A percentile compares a stretch with the other conserved stretches of the same genome.
Evolutionary conservation across 495 filamentous ascomycete genomes (phyloP).

Genomic region (Glarea lozoyensis): DNA sequence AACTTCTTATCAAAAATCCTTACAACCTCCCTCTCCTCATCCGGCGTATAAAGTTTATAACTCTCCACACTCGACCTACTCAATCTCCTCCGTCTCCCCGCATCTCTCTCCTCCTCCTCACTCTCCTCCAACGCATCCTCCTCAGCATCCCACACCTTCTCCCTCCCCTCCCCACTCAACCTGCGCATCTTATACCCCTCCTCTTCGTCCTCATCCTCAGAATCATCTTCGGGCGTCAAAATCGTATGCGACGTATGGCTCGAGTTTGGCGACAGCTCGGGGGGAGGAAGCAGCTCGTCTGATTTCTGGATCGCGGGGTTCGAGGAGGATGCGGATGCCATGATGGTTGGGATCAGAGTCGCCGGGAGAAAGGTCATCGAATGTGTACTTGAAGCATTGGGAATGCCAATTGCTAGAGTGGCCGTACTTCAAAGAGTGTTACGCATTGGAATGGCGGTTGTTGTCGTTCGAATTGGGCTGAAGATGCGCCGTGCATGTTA

Average conservation of each 20-base stretch:
- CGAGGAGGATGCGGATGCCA: too few species aligned
- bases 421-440: too few species aligned
- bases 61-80: slow-evolving; percentile 36
- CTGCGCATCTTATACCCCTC: slow-evolving; percentile 14
- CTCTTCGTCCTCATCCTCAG: slow-evolving; percentile 18
- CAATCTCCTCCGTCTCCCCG: slow-evolving; percentile 12
- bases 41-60: slow-evolving; percentile 58
- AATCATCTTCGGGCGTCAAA: slow-evolving; percentile 20
- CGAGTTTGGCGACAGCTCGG: slow-evolving; percentile 10
- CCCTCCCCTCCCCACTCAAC: slow-evolving; percentile 3
- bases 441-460: too few species aligned
- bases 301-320: too few species aligned
- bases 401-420: too few species aligned
- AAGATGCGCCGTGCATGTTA: too few species aligned
- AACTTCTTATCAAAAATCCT: slow-evolving; percentile 65
- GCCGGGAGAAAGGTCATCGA: too few species aligned
- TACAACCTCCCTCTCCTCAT: slow-evolving; percentile 66
- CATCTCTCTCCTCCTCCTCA: slow-evolving; percentile 7
- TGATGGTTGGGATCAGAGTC: too few species aligned
- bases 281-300: too few species aligned
- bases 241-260: slow-evolving; percentile 10
- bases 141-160: slow-evolving; percentile 5
- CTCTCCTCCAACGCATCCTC: slow-evolving; percentile 13
- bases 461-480: too few species aligned
- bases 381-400: too few species aligned